Conservation (phyloP, 2,329 filamentous ascomycete species). For the Aulographum hederae region DNA sequence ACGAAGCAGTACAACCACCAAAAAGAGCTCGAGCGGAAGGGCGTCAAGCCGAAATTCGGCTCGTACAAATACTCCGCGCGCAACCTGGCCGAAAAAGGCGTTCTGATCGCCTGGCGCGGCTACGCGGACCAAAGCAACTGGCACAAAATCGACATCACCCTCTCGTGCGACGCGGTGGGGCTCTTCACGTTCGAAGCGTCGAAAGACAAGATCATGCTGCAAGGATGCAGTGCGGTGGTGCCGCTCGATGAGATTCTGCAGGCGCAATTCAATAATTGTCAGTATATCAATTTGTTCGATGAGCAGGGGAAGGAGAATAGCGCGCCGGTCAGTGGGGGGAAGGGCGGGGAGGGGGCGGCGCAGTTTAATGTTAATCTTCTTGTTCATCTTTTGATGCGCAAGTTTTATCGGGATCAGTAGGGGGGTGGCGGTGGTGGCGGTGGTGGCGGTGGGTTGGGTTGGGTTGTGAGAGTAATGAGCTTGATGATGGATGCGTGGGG, state of each 20-base stretch:
- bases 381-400: constrained; percentile 94
- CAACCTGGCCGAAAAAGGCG: constrained; percentile 78
- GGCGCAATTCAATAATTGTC: constrained; percentile 91
- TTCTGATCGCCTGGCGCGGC: constrained; percentile 79
- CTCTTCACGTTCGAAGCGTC: constrained; percentile 86
- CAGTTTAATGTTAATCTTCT: constrained; percentile 92
- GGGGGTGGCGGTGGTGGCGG: too few species aligned
- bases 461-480: too few species aligned
- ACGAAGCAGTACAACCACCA: constrained; percentile 99
- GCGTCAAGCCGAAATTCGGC: constrained; percentile 90
- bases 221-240: constrained; percentile 74
- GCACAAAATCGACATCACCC: constrained; percentile 85
- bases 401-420: constrained; percentile 56
- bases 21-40: constrained; percentile 78
- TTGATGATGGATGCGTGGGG: too few species aligned
- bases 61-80: constrained; percentile 94
- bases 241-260: constrained; percentile 86
- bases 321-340: constrained; percentile 5
- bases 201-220: constrained; percentile 86
- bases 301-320: constrained; percentile 29
- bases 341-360: constrained; percentile 26
- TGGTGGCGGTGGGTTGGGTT: too few species aligned
- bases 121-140: constrained; percentile 68
- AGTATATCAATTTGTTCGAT: constrained; percentile 92
- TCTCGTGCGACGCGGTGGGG: constrained; percentile 84